phyloP scores from a whole-genome alignment of 2,329 filamentous ascomycete genomes.

The Penicillium sp. region DNA sequence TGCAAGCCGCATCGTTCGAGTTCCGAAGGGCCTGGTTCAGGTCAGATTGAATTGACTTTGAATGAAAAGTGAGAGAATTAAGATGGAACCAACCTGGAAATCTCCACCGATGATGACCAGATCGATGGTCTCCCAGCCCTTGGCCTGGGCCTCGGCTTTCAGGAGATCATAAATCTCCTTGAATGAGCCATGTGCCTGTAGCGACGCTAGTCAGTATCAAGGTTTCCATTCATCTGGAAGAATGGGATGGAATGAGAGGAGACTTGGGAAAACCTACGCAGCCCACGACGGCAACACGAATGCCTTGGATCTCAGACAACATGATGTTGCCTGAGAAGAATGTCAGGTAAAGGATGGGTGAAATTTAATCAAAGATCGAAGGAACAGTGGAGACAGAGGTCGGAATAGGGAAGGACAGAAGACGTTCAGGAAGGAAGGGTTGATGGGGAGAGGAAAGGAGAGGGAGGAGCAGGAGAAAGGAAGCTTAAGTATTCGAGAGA shows the following conservation, averaged over 20 bases:
- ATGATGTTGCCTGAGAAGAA: slow-evolving; percentile 1
- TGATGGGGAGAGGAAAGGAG: neutral
- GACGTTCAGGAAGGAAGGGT: neutral
- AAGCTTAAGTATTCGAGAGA: neutral
- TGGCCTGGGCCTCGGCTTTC: slow-evolving; percentile 68
- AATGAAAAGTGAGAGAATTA: neutral
- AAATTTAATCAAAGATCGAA: neutral
- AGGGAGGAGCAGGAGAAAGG: neutral
- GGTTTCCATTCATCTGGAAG: neutral
- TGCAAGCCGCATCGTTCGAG: slow-evolving; percentile 81
- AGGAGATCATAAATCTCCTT: slow-evolving; percentile 89
- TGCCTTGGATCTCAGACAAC: slow-evolving; percentile 7
- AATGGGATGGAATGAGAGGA: neutral
- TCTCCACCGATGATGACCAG: slow-evolving; percentile 94
- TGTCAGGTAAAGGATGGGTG: slow-evolving; percentile 14
- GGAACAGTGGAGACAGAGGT: neutral
- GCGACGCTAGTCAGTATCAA: slow-evolving; percentile 21
- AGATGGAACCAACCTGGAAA: slow-evolving; percentile 70
- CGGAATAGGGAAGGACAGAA: neutral
- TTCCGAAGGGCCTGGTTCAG: slow-evolving; percentile 76
- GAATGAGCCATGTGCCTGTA: slow-evolving; percentile 85
- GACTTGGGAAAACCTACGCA: slow-evolving; percentile 65
- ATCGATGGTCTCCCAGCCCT: slow-evolving; percentile 82
- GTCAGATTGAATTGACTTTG: slow-evolving; percentile 1
- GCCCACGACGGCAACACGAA: slow-evolving; percentile 84